phyloP scores from a whole-genome alignment of 352 stramenopile genomes.

The Pythium vanterpoolii region DNA sequence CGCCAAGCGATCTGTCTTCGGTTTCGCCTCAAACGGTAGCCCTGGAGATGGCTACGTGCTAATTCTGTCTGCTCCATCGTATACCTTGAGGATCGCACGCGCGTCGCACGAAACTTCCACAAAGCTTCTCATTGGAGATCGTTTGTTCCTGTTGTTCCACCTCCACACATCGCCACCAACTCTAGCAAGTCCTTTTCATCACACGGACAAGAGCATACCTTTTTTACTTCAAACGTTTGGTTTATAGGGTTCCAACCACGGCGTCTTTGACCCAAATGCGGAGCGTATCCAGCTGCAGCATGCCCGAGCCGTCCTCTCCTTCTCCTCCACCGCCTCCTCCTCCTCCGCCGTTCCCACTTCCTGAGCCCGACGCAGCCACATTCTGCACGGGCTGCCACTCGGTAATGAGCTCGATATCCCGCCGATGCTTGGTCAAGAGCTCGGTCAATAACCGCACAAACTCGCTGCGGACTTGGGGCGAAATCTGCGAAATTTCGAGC shows the following conservation, averaged over 20 bases:
- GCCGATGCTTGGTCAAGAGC: slow-evolving; percentile 47
- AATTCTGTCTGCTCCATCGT: no score
- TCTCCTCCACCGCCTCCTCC: slow-evolving; percentile 11
- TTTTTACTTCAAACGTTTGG: background rate
- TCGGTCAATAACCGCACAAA: slow-evolving; percentile 64
- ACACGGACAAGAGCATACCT: background rate
- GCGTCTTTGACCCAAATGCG: slow-evolving; percentile 72
- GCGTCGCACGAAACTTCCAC: background rate
- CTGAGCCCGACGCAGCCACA: slow-evolving; percentile 5
- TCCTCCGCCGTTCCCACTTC: slow-evolving; percentile 8
- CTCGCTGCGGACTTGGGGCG: slow-evolving; percentile 57
- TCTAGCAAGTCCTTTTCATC: background rate
- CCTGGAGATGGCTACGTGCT: no score
- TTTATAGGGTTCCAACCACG: background rate
- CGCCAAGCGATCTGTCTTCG: no score
- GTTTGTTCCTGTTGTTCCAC: background rate
- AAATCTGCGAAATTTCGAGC: slow-evolving; percentile 71
- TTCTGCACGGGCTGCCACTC: slow-evolving; percentile 59
- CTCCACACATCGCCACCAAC: background rate
- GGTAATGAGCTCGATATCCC: slow-evolving; percentile 67
- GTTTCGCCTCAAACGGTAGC: no score
- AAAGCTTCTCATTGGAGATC: background rate
- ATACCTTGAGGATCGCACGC: background rate
- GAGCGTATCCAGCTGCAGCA: slow-evolving; percentile 53
- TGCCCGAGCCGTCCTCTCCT: background rate